Evolutionary conservation across 2,329 filamentous ascomycete genomes (phyloP).

Genomic region (Capronia epimyces): DNA sequence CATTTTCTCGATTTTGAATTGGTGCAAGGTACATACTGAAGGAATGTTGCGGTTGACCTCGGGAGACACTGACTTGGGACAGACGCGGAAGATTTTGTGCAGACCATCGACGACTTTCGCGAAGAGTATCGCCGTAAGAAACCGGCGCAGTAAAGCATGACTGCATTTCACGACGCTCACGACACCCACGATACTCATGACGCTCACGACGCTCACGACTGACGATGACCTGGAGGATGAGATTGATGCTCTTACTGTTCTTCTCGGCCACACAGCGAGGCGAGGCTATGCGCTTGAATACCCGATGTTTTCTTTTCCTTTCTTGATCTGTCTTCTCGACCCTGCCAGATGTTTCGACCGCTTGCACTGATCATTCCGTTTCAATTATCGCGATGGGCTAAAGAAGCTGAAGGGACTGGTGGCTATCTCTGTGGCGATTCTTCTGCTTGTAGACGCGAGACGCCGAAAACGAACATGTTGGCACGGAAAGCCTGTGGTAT

Average conservation of each 20-base stretch:
- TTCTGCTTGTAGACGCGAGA: not conserved
- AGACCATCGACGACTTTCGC: conserved; percentile 33
- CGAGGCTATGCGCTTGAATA: conserved; percentile 13
- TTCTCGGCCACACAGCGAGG: not conserved
- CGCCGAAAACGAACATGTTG: not conserved
- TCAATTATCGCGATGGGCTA: not conserved
- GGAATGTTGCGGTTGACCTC: not conserved
- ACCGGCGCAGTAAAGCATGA: conserved; percentile 6
- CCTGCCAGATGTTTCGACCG: not conserved
- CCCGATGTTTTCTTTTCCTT: conserved; percentile 10
- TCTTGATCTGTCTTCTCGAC: conserved; percentile 16
- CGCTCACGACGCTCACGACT: conserved; percentile 16
- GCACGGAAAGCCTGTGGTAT: not conserved
- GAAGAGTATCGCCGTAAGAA: conserved; percentile 19
- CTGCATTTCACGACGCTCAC: conserved; percentile 12
- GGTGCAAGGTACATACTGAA: conserved; percentile 31
- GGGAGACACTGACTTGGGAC: not conserved
- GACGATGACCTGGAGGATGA: conserved; percentile 12
- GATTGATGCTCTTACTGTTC: not conserved
- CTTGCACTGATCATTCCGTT: not conserved
- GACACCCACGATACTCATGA: conserved; percentile 17
- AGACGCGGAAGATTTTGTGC: conserved; percentile 40
- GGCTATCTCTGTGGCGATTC: not conserved
- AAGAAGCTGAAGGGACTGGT: conserved; percentile 3
- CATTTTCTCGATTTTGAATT: conserved; percentile 39